phyloP scores from a whole-genome alignment of 768 basidiomycete species.

The Tylopilus vinaceipallidus region DNA sequence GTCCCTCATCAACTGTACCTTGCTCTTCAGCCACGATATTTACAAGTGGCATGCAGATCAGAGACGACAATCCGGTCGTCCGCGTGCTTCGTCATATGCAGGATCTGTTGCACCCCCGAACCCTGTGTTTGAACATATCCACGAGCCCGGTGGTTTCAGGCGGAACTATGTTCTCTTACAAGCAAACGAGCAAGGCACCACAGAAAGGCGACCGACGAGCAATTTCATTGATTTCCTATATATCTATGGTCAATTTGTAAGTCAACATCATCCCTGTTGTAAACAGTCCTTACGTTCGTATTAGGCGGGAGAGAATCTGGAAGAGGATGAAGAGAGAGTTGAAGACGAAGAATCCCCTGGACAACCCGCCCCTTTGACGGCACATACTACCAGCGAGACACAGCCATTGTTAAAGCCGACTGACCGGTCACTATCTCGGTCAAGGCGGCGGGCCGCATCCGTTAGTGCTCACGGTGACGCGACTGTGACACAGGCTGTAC shows the following conservation, averaged over 20 bases:
- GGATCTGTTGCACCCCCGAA: slow-evolving; percentile 52
- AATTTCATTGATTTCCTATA: slow-evolving; percentile 95
- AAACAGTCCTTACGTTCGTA: slow-evolving; percentile 3
- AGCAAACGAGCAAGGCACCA: slow-evolving; percentile 62
- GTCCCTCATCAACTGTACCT: slow-evolving; percentile 13
- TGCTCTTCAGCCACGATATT: slow-evolving; percentile 68
- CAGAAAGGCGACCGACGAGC: slow-evolving; percentile 62
- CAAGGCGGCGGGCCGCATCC: slow-evolving; percentile 53
- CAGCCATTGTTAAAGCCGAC: slow-evolving; percentile 52
- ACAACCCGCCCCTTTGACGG: slow-evolving; percentile 14
- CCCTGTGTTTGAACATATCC: slow-evolving; percentile 89
- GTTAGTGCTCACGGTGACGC: slow-evolving; percentile 78
- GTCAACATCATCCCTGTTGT: slow-evolving; percentile 29
- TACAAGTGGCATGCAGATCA: slow-evolving; percentile 93
- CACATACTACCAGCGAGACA: slow-evolving; percentile 38
- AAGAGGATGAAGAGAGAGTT: slow-evolving; percentile 75
- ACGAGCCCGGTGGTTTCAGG: slow-evolving; percentile 93
- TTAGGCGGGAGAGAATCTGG: slow-evolving; percentile 88
- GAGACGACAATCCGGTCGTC: slow-evolving; percentile 54
- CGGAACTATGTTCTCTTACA: slow-evolving; percentile 80
- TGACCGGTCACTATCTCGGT: slow-evolving; percentile 46
- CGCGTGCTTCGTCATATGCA: slow-evolving; percentile 70
- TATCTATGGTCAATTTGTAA: slow-evolving; percentile 93
- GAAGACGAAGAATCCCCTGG: slow-evolving; percentile 53
- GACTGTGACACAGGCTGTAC: slow-evolving; percentile 83